Evolutionary conservation across 331 rosid genomes (phyloP).

Genomic region (Rhamnella rubrinervis): DNA sequence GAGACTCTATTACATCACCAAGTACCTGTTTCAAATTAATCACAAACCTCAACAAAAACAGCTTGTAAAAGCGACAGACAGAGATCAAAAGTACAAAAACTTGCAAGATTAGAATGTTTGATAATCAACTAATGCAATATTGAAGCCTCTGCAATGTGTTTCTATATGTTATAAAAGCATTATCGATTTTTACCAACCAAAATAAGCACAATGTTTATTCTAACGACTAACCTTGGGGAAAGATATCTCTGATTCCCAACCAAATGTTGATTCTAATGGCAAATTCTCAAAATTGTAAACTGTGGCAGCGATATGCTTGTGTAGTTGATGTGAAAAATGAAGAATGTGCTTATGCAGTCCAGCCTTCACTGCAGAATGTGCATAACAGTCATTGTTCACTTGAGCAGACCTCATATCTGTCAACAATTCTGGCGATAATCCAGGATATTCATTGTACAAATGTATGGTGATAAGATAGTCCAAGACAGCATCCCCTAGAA

Average conservation of each 20-base stretch:
- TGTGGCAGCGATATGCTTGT: conserved; percentile 44
- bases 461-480: conserved; percentile 68
- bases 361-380: conserved; percentile 59
- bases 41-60: background rate
- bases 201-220: too few relatives aligned
- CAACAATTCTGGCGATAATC: conserved; percentile 67
- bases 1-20: conserved; percentile 81
- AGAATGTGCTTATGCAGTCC: conserved; percentile 65
- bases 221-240: conserved; percentile 66
- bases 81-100: too few relatives aligned
- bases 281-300: conserved; percentile 27
- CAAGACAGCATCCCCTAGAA: conserved; percentile 75
- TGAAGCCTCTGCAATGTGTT: too few relatives aligned
- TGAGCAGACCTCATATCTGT: conserved; percentile 90
- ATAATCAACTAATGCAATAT: too few relatives aligned
- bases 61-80: background rate
- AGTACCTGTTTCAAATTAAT: conserved; percentile 51
- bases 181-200: too few relatives aligned
- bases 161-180: too few relatives aligned
- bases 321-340: conserved; percentile 52
- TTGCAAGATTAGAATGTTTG: too few relatives aligned
- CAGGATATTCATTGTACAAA: conserved; percentile 61
- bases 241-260: conserved; percentile 69
- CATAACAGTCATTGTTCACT: conserved; percentile 80
- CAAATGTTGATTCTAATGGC: conserved; percentile 50